Evolutionary conservation across 2,329 filamentous ascomycete genomes (phyloP).

Genomic region (Lasiodiplodia citricola): DNA sequence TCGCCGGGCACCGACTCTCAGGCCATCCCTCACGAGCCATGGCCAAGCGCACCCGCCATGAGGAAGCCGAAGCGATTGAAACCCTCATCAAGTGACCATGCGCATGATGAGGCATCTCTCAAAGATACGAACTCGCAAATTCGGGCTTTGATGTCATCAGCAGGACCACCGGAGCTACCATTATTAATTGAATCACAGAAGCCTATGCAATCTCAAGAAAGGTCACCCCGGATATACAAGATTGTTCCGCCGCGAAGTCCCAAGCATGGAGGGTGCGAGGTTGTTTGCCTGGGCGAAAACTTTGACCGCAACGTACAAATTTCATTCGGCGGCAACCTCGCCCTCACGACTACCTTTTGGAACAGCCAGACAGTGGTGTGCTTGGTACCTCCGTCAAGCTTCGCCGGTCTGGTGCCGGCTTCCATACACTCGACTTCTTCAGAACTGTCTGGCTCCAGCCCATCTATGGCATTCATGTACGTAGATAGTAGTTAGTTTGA

Average conservation of each 20-base stretch:
- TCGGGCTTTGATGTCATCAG: background rate
- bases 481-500: background rate
- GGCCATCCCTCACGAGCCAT: background rate
- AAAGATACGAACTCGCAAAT: background rate
- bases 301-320: conserved; percentile 83
- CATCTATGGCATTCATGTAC: background rate
- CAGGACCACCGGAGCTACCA: background rate
- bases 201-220: conserved; percentile 39
- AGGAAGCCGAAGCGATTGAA: background rate
- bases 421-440: background rate
- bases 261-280: conserved; percentile 88
- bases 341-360: conserved; percentile 79
- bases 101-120: background rate
- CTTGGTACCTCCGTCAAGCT: background rate
- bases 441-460: background rate
- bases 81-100: no score
- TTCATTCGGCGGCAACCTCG: conserved; percentile 75
- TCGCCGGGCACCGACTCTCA: background rate
- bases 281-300: conserved; percentile 79
- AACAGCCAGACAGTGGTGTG: background rate
- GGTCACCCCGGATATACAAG: background rate
- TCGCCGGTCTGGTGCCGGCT: background rate
- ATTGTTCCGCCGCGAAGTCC: conserved; percentile 64
- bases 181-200: conserved; percentile 73
- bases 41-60: background rate